Percentiles rank a stretch among this genome's conserved stretches.
phyloP scores from a whole-genome alignment of 1,284 basidiomycete genomes.

The Irpex rosettiformis region DNA sequence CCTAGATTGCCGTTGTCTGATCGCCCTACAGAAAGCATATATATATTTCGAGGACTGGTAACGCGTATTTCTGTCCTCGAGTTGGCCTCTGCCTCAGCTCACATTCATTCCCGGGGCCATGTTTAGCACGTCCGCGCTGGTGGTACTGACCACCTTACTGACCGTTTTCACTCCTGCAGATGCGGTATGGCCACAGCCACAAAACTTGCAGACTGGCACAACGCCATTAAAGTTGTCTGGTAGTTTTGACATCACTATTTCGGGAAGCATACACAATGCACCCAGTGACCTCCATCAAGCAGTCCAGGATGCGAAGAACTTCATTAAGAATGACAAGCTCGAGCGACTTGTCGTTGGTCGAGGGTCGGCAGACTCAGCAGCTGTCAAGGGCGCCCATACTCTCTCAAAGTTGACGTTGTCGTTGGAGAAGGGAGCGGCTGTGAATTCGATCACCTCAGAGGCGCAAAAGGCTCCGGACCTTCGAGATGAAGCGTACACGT shows the following conservation, averaged over 20 bases:
- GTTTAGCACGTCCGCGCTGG: conserved; percentile 18
- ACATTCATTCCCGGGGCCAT: conserved; percentile 15
- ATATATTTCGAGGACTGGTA: background rate
- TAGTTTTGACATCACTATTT: conserved; percentile 41
- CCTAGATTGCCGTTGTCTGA: conserved; percentile 5
- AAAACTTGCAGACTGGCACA: conserved; percentile 44
- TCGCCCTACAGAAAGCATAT: background rate
- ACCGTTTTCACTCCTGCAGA: conserved; percentile 21
- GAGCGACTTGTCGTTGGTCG: conserved; percentile 47
- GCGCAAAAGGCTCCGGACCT: conserved; percentile 48
- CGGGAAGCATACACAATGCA: conserved; percentile 25
- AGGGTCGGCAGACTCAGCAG: conserved; percentile 36
- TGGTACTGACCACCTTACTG: conserved; percentile 22
- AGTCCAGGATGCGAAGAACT: conserved; percentile 34
- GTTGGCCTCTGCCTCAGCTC: background rate
- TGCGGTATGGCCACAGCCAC: conserved; percentile 65
- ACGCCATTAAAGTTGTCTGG: conserved; percentile 47
- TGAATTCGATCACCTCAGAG: conserved; percentile 48
- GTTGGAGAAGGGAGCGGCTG: conserved; percentile 32
- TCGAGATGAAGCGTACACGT: conserved; percentile 65
- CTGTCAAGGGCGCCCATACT: conserved; percentile 28
- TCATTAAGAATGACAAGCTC: conserved; percentile 41
- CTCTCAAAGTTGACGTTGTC: conserved; percentile 38
- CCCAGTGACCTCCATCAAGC: conserved; percentile 47
- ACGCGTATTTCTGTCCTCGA: background rate